Percentiles rank a stretch among this genome's conserved stretches.
phyloP scores from a whole-genome alignment of 805 yeast species.

The Kazachstania taianensis region DNA sequence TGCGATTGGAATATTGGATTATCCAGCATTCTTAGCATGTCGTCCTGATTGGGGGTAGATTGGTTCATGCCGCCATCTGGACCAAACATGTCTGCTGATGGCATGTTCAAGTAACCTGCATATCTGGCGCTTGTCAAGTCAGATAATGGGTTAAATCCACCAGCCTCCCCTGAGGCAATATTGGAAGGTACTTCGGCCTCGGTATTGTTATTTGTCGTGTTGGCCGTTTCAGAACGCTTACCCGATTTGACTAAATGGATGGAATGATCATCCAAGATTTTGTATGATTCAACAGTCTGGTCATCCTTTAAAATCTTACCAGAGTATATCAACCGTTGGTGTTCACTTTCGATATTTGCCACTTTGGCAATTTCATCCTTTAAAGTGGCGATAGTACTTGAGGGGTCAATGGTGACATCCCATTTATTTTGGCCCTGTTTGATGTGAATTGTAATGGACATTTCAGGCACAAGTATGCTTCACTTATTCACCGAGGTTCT shows the following conservation, averaged over 20 bases:
- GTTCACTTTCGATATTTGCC: conserved; percentile 59
- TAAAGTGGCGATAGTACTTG: conserved; percentile 53
- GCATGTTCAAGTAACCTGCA: conserved; percentile 79
- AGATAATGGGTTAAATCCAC: conserved; percentile 81
- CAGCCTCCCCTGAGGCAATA: conserved; percentile 71
- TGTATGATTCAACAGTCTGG: conserved; percentile 65
- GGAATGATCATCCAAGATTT: conserved; percentile 77
- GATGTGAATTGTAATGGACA: conserved; percentile 24
- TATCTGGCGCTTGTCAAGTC: conserved; percentile 92
- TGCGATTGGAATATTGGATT: conserved; percentile 74
- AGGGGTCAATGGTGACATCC: conserved; percentile 45
- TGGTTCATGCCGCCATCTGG: conserved; percentile 69
- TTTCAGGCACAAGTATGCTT: too few relatives aligned
- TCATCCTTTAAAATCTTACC: conserved; percentile 87
- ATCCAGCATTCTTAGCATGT: conserved; percentile 63
- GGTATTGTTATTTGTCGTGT: conserved; percentile 14
- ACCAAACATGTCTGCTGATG: conserved; percentile 81
- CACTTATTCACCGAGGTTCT: too few relatives aligned
- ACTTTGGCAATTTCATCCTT: conserved; percentile 53
- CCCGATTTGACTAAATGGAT: conserved; percentile 85
- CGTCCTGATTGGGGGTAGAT: conserved; percentile 62
- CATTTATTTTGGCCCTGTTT: conserved; percentile 70
- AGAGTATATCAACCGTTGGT: conserved; percentile 84
- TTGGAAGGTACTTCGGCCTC: conserved; percentile 22
- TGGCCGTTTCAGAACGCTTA: conserved; percentile 29